These are phyloP conservation scores for Leishmania mexicana DNA, from an alignment of 208 protist species.

Conservation along the genomic window DNA sequence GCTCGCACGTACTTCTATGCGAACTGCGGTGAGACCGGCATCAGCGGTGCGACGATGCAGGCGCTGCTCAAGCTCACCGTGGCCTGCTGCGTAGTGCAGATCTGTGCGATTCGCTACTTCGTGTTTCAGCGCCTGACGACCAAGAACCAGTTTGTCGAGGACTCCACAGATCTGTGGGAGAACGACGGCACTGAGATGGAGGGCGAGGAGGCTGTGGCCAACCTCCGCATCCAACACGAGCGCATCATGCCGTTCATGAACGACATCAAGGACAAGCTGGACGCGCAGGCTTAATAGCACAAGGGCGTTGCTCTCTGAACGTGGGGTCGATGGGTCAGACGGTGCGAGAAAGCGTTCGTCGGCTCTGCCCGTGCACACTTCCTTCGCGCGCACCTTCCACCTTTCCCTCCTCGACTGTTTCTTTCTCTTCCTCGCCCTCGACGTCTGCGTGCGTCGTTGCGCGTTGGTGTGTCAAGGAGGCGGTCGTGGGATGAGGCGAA, in stretches of 20 bases:
- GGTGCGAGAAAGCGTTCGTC: not conserved
- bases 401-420: not conserved
- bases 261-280: slow-evolving; percentile 77
- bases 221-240: slow-evolving; percentile 87
- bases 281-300: slow-evolving; percentile 31
- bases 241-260: slow-evolving; percentile 93
- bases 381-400: not conserved
- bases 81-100: slow-evolving; percentile 34
- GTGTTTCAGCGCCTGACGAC: slow-evolving; percentile 63
- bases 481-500: not conserved
- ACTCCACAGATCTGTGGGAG: slow-evolving; percentile 81
- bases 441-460: no score
- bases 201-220: slow-evolving; percentile 85
- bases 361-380: not conserved
- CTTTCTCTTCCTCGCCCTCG: not conserved
- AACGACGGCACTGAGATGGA: slow-evolving; percentile 83
- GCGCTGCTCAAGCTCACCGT: slow-evolving; percentile 37
- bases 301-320: not conserved
- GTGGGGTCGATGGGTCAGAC: not conserved
- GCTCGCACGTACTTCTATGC: slow-evolving; percentile 76
- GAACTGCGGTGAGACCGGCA: slow-evolving; percentile 67
- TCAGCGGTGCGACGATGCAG: slow-evolving; percentile 68
- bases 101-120: slow-evolving; percentile 35
- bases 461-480: not conserved
- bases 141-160: slow-evolving; percentile 76